A percentile compares a stretch with the other conserved stretches of the same genome.
phyloP scores from a whole-genome alignment of 805 yeast species.

The Barnettozyma pratensis region DNA sequence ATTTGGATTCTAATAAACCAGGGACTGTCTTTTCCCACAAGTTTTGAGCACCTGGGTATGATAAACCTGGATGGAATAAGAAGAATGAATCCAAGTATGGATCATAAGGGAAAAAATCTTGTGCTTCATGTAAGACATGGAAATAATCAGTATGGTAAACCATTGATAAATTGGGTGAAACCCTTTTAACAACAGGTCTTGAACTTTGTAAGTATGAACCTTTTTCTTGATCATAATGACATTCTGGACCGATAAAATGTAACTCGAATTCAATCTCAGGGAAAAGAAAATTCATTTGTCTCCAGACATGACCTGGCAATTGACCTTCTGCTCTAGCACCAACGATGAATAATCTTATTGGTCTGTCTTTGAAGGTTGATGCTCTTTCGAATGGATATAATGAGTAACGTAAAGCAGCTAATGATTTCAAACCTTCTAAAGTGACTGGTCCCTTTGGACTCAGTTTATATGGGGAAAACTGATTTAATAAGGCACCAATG shows the following conservation, averaged over 20 bases:
- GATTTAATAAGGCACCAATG: slow-evolving; percentile 76
- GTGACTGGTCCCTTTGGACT: slow-evolving; percentile 85
- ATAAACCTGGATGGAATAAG: slow-evolving; percentile 93
- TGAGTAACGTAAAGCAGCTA: slow-evolving; percentile 89
- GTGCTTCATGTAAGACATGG: slow-evolving; percentile 84
- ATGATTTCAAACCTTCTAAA: slow-evolving; percentile 86
- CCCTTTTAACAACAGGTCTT: slow-evolving; percentile 65
- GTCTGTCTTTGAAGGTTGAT: slow-evolving; percentile 69
- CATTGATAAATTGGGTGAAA: slow-evolving; percentile 69
- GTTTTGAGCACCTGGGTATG: slow-evolving; percentile 71
- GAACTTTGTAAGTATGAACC: slow-evolving; percentile 52
- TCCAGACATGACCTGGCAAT: slow-evolving; percentile 94
- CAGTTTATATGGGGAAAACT: slow-evolving; percentile 76
- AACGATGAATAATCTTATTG: slow-evolving; percentile 81
- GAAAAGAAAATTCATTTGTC: slow-evolving; percentile 79
- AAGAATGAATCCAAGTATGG: slow-evolving; percentile 92
- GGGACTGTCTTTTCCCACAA: slow-evolving; percentile 83
- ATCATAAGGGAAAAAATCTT: slow-evolving; percentile 96
- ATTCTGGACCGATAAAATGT: slow-evolving; percentile 93
- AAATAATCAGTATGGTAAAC: slow-evolving; percentile 87
- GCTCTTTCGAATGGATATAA: slow-evolving; percentile 63
- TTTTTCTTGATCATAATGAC: slow-evolving; percentile 68
- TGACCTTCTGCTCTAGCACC: slow-evolving; percentile 94
- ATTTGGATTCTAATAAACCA: slow-evolving; percentile 86
- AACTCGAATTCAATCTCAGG: slow-evolving; percentile 81